A percentile compares a stretch with the other conserved stretches of the same genome.
These are phyloP conservation scores for Pseudonectria foliicola DNA, from an alignment of 2,329 filamentous ascomycete species.

Conservation along the genomic window DNA sequence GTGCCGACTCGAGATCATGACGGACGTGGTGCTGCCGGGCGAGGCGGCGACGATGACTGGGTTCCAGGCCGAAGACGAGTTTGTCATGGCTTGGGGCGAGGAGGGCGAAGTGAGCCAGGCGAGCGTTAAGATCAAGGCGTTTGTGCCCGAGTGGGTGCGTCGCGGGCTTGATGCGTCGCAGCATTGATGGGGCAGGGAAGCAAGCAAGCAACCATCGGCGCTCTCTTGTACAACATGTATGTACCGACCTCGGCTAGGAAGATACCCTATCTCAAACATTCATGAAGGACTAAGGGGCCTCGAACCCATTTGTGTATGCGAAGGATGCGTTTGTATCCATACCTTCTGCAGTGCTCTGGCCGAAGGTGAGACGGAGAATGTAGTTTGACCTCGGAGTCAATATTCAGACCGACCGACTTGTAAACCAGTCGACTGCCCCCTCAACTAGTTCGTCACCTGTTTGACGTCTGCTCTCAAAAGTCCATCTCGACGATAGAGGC, in stretches of 20 bases:
- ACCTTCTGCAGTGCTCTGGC: no score
- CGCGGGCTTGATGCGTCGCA: conserved; percentile 28
- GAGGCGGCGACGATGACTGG: conserved; percentile 58
- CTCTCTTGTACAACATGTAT: no score
- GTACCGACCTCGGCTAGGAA: conserved; percentile 1
- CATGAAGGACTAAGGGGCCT: background rate
- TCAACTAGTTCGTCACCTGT: no score
- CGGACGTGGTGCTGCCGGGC: conserved; percentile 64
- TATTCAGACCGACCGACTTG: no score
- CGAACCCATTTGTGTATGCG: no score
- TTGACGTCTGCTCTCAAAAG: no score
- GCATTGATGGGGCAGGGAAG: conserved; percentile 8
- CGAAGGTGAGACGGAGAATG: no score
- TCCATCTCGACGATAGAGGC: no score
- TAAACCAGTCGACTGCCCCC: no score
- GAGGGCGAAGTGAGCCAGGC: conserved; percentile 32
- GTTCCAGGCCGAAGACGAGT: conserved; percentile 55
- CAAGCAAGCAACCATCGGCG: background rate
- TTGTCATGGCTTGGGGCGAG: conserved; percentile 48
- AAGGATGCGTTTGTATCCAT: no score
- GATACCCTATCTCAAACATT: conserved; percentile 6
- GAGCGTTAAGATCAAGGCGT: conserved; percentile 60
- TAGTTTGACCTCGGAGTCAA: no score
- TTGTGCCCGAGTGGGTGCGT: conserved; percentile 73
- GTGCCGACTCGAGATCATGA: conserved; percentile 88